Conservation (phyloP, 1,284 basidiomycete species). For the Volvariella volvacea region DNA sequence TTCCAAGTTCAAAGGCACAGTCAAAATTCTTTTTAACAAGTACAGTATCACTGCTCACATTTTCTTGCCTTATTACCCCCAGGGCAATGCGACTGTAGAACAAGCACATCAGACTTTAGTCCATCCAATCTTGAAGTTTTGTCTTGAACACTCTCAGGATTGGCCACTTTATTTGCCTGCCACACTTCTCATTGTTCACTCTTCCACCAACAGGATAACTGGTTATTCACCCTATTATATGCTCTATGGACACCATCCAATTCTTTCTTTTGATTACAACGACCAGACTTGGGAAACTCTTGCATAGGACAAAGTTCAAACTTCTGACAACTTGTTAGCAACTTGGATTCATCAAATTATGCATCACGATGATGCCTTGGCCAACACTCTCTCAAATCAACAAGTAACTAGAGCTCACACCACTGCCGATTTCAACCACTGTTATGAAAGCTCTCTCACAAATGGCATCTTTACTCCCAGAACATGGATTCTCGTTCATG, state of each 20-base stretch:
- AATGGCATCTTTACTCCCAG: slow-evolving; percentile 14
- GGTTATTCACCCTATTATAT: slow-evolving; percentile 27
- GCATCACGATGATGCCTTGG: slow-evolving; percentile 14
- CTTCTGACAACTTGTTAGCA: slow-evolving; percentile 17
- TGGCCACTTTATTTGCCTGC: slow-evolving; percentile 19
- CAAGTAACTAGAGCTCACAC: slow-evolving; percentile 12
- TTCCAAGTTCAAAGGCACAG: too few relatives aligned
- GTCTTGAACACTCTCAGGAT: slow-evolving; percentile 11
- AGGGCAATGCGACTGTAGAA: too few relatives aligned
- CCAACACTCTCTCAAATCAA: too few relatives aligned
- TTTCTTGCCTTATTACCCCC: too few relatives aligned
- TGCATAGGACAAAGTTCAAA: slow-evolving; percentile 17
- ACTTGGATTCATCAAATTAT: slow-evolving; percentile 17
- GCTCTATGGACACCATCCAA: slow-evolving; percentile 23
- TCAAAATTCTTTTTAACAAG: too few relatives aligned
- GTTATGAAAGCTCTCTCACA: slow-evolving; percentile 7
- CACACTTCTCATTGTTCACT: slow-evolving; percentile 16
- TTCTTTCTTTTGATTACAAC: slow-evolving; percentile 23
- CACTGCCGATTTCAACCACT: slow-evolving; percentile 19
- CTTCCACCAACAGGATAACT: slow-evolving; percentile 17
- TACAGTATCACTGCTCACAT: too few relatives aligned
- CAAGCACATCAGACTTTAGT: slow-evolving; percentile 15
- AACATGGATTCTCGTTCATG: slow-evolving; percentile 20
- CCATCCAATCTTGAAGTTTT: slow-evolving; percentile 16
- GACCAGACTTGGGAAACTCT: slow-evolving; percentile 24